Evolutionary conservation across 2,329 filamentous ascomycete genomes (phyloP), one percentile per base, ranked within the genome.

Genomic region (Fusarium burgessii): DNA sequence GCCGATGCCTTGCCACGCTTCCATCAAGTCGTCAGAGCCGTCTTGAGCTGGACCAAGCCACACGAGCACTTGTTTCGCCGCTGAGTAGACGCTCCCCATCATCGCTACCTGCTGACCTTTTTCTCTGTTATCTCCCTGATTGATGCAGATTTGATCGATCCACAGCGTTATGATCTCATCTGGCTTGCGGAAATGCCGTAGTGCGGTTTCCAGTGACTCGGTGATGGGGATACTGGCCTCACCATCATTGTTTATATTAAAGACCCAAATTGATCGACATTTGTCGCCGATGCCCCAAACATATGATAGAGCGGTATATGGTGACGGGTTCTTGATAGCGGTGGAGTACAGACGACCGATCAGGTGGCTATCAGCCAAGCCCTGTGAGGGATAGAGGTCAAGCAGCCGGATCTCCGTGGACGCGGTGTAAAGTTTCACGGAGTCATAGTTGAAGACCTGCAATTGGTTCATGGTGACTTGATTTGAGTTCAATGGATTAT

Each of bases 311-410:
- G 59, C 43, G 1, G 15, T 33, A 6, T 59, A 62, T 1, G 35
- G 11, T 0, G 18, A n/a, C 0, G 54, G 42, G 1, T 7, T n/a
- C 3, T 17, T 3, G 3, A 49, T 49, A 0, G 6, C 0, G 2
- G 29, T 36, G 1, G 23, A 25, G 11, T 59, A 50, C 0, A 62
- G 15, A 4, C n/a, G 15, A 2, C 54, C 38, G 3, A 20, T 2
- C 0, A 62, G 59, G 2, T 7, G 29, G 9, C 2, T 13, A 0
- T 40, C 12, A 0, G 15, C 29, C 23, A 29, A 29, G 2, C 3
- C 18, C 1, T n/a, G 25, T 0, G 54, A 25, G 1, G 55, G 55
- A 11, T 13, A 27, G 6, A 62, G 43, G 3, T 62, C 55, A 5
- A 50, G 20, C 0, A 60, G 15, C 12, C 59, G 13, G 5, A 60